A percentile compares a stretch with the other conserved stretches of the same genome.
These are phyloP conservation scores for Naegleria lovaniensis DNA, from an alignment of 208 protist species.

Conservation along the genomic window DNA sequence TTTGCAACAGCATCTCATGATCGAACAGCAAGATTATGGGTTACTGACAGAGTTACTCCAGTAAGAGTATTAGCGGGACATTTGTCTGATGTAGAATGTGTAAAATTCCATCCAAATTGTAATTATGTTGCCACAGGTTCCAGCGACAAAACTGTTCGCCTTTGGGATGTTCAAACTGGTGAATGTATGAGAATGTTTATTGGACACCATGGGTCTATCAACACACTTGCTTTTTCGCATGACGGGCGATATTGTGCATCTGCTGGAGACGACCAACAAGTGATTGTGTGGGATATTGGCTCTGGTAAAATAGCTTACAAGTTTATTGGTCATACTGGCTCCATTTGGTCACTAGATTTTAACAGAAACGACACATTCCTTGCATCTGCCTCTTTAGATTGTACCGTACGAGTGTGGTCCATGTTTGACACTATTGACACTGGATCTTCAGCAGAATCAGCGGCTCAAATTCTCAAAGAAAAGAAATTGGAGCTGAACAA, in stretches of 20 bases:
- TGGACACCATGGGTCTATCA: slow-evolving; percentile 51
- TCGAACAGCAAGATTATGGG: slow-evolving; percentile 67
- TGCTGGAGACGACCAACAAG: slow-evolving; percentile 27
- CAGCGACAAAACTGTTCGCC: slow-evolving; percentile 52
- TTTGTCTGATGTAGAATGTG: slow-evolving; percentile 60
- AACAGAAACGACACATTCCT: slow-evolving; percentile 46
- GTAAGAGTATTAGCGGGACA: slow-evolving; percentile 66
- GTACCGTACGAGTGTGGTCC: slow-evolving; percentile 57
- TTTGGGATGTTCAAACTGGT: slow-evolving; percentile 62
- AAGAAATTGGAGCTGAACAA: background rate
- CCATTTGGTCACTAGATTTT: slow-evolving; percentile 53
- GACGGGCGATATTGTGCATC: slow-evolving; percentile 45
- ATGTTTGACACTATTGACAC: slow-evolving; percentile 24
- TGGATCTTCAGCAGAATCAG: background rate
- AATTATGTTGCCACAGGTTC: slow-evolving; percentile 68
- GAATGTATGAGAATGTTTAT: slow-evolving; percentile 62
- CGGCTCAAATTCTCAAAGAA: slow-evolving; percentile 13
- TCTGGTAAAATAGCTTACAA: slow-evolving; percentile 10
- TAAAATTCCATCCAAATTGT: slow-evolving; percentile 69
- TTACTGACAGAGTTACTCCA: slow-evolving; percentile 53
- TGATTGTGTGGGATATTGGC: slow-evolving; percentile 42
- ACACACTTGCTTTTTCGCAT: slow-evolving; percentile 50
- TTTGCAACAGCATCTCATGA: slow-evolving; percentile 67
- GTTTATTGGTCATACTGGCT: slow-evolving; percentile 42
- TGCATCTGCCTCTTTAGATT: slow-evolving; percentile 46